phyloP scores from a whole-genome alignment of 2,329 filamentous ascomycete genomes.

The Aspergillus sp. region DNA sequence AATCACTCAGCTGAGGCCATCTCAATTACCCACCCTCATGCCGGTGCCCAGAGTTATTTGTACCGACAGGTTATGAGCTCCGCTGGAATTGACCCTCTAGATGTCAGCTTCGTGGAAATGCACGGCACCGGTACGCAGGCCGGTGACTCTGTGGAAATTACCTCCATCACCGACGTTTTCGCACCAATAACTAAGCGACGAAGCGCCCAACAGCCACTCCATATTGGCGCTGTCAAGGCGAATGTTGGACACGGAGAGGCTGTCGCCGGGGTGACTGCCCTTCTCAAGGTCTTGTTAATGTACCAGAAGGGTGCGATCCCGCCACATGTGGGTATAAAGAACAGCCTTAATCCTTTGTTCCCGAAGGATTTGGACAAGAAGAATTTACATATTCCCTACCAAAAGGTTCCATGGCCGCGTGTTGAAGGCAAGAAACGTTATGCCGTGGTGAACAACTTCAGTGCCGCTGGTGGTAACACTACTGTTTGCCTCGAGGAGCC shows the following conservation, averaged over 20 bases:
- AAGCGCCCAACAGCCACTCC: constrained; percentile 25
- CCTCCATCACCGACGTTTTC: constrained; percentile 36
- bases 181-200: constrained; percentile 62
- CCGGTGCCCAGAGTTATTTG: constrained; percentile 38
- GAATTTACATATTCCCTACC: constrained; percentile 40
- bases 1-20: constrained; percentile 50
- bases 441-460: constrained; percentile 63
- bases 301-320: constrained; percentile 63
- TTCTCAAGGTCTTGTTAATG: constrained; percentile 67
- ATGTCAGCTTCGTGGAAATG: constrained; percentile 41
- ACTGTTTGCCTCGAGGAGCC: constrained; percentile 62
- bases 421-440: constrained; percentile 30
- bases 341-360: constrained; percentile 30
- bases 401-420: constrained; percentile 35
- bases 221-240: constrained; percentile 33
- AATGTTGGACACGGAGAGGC: constrained; percentile 50
- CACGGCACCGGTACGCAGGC: constrained; percentile 43
- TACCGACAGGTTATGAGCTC: constrained; percentile 38
- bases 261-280: constrained; percentile 31
- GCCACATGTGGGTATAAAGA: constrained; percentile 67
- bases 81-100: constrained; percentile 37
- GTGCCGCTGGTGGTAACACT: constrained; percentile 69
- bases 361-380: constrained; percentile 29
- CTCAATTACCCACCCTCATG: constrained; percentile 45
- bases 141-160: constrained; percentile 39